These are phyloP conservation scores for Amanita jacksonii DNA, from an alignment of 768 basidiomycete genomes.

Conservation along the genomic window DNA sequence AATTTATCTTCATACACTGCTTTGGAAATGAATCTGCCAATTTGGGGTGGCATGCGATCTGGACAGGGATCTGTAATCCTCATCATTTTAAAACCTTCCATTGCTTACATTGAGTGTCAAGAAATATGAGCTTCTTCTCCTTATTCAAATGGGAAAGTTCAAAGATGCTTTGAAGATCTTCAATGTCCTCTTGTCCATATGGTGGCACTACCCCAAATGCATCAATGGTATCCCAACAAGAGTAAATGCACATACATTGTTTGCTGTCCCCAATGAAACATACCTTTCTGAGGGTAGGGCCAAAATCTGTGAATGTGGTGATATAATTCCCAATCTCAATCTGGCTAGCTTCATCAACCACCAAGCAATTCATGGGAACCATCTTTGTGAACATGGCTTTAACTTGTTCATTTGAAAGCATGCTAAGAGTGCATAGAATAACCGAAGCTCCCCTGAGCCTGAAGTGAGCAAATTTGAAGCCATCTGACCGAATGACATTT, in stretches of 20 bases:
- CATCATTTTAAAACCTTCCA: too few species aligned
- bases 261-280: constrained; percentile 62
- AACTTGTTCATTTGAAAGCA: constrained; percentile 45
- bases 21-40: constrained; percentile 64
- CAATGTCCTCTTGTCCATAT: constrained; percentile 61
- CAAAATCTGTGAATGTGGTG: constrained; percentile 29
- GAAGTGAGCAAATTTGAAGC: constrained; percentile 18
- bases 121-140: constrained; percentile 31
- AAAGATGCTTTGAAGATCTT: constrained; percentile 66
- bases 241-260: constrained; percentile 37
- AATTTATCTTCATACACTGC: constrained; percentile 56
- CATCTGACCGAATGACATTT: constrained; percentile 44
- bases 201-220: constrained; percentile 54
- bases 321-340: constrained; percentile 50
- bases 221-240: too few species aligned
- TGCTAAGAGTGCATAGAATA: constrained; percentile 67
- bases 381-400: constrained; percentile 20
- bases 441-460: constrained; percentile 37
- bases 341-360: constrained; percentile 62
- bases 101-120: constrained; percentile 69
- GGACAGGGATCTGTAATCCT: too few species aligned
- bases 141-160: constrained; percentile 53
- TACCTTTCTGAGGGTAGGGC: constrained; percentile 34
- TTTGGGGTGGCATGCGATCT: constrained; percentile 83
- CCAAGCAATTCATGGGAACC: constrained; percentile 38